These are phyloP conservation scores for Yarrowia hollandica DNA, from an alignment of 805 yeast species.

Conservation along the genomic window DNA sequence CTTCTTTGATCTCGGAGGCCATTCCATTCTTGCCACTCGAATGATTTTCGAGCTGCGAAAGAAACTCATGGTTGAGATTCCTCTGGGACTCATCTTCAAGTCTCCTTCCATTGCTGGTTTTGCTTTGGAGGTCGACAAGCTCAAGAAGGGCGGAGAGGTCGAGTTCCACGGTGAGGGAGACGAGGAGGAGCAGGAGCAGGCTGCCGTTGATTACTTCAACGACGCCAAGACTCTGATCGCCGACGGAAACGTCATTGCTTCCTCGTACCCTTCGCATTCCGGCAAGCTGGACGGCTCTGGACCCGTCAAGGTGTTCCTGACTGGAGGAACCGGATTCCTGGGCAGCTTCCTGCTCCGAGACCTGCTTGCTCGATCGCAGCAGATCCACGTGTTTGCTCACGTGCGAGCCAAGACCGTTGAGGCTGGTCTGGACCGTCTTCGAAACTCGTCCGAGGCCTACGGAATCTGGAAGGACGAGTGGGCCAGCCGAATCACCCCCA, in stretches of 20 bases:
- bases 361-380: conserved; percentile 56
- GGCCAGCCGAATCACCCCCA: conserved; percentile 60
- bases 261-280: conserved; percentile 50
- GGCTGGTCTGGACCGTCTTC: conserved; percentile 74
- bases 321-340: conserved; percentile 96
- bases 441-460: conserved; percentile 72
- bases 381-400: conserved; percentile 71
- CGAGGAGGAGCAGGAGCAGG: conserved; percentile 39
- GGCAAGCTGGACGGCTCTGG: conserved; percentile 43
- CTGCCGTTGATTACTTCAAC: conserved; percentile 54
- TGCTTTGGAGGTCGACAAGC: conserved; percentile 66
- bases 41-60: conserved; percentile 92
- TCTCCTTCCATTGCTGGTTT: conserved; percentile 81
- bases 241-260: conserved; percentile 42
- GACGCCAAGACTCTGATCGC: conserved; percentile 65
- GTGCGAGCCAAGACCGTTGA: conserved; percentile 76
- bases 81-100: conserved; percentile 86
- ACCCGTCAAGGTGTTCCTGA: conserved; percentile 68
- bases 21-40: conserved; percentile 92
- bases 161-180: conserved; percentile 34
- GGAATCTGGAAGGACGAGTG: conserved; percentile 75
- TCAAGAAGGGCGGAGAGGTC: conserved; percentile 50
- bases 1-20: conserved; percentile 97
- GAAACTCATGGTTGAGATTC: conserved; percentile 73
- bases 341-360: conserved; percentile 88